Evolutionary conservation across 208 protist species (phyloP).

Genomic region (Leishmania braziliensis): DNA sequence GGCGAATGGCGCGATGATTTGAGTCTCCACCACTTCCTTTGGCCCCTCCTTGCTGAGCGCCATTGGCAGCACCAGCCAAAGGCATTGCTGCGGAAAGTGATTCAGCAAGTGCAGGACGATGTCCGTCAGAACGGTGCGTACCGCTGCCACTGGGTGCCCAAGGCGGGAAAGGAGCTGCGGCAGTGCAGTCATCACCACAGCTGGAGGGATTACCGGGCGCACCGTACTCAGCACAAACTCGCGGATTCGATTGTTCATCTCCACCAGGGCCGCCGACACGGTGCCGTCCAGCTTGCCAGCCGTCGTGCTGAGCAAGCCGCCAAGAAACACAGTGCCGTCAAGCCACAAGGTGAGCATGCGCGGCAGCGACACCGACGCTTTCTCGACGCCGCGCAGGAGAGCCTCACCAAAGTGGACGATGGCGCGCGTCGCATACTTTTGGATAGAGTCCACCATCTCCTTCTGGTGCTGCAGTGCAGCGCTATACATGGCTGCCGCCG

Average conservation of each 20-base stretch:
- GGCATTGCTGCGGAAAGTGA: slow-evolving; percentile 82
- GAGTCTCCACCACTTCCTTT: slow-evolving; percentile 39
- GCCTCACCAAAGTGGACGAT: slow-evolving; percentile 87
- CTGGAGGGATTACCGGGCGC: slow-evolving; percentile 38
- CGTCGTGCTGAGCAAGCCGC: slow-evolving; percentile 22
- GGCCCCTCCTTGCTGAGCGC: slow-evolving; percentile 61
- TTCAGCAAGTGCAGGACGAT: slow-evolving; percentile 67
- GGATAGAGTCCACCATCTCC: slow-evolving; percentile 36
- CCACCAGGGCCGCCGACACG: slow-evolving; percentile 7
- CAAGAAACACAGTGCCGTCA: slow-evolving; percentile 61
- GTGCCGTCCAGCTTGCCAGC: slow-evolving; percentile 19
- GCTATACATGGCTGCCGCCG: slow-evolving; percentile 21
- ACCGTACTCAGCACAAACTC: slow-evolving; percentile 26
- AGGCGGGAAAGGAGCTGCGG: slow-evolving; percentile 93
- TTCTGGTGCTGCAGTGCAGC: slow-evolving; percentile 28
- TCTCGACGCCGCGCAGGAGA: slow-evolving; percentile 78
- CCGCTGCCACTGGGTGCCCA: slow-evolving; percentile 52
- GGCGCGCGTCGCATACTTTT: slow-evolving; percentile 24
- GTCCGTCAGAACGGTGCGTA: slow-evolving; percentile 62
- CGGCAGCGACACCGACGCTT: slow-evolving; percentile 93
- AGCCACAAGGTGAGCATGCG: slow-evolving; percentile 96
- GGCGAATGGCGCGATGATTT: slow-evolving; percentile 58
- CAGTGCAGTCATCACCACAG: slow-evolving; percentile 73
- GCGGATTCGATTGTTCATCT: slow-evolving; percentile 41
- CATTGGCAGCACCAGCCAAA: slow-evolving; percentile 89